Conservation (phyloP, 2,329 filamentous ascomycete species). For the Clarireedia homoeocarpa region DNA sequence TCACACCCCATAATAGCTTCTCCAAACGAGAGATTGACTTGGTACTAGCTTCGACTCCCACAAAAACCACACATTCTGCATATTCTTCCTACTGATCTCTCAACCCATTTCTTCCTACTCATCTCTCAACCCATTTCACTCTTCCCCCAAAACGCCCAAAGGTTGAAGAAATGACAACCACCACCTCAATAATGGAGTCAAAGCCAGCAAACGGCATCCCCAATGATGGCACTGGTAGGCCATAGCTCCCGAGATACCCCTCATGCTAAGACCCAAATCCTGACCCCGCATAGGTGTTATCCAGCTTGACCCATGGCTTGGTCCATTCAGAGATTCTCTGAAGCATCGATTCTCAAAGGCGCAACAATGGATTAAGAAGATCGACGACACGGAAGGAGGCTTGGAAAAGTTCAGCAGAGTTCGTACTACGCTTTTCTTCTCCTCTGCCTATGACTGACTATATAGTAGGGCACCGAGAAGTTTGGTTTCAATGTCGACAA, state of each 20-base stretch:
- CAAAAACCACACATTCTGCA: background rate
- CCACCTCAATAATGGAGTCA: slow-evolving; percentile 22
- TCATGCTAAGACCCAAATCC: slow-evolving; percentile 8
- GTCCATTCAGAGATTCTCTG: slow-evolving; percentile 73
- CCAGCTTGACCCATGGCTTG: slow-evolving; percentile 81
- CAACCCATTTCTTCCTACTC: too few species aligned
- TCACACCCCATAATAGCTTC: slow-evolving; percentile 4
- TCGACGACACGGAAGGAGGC: slow-evolving; percentile 79
- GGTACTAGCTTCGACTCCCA: slow-evolving; percentile 1
- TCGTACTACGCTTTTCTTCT: slow-evolving; percentile 23
- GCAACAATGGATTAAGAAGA: slow-evolving; percentile 77
- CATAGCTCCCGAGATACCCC: background rate
- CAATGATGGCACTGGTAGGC: slow-evolving; percentile 64
- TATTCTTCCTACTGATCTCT: background rate
- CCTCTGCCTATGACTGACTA: slow-evolving; percentile 10
- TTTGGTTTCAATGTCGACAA: slow-evolving; percentile 78
- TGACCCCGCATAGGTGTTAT: slow-evolving; percentile 59
- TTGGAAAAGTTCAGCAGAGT: slow-evolving; percentile 86
- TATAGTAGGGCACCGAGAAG: slow-evolving; percentile 66
- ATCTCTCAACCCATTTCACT: too few species aligned
- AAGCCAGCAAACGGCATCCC: slow-evolving; percentile 45
- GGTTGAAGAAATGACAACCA: slow-evolving; percentile 22
- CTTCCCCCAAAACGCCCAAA: background rate
- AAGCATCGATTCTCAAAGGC: slow-evolving; percentile 70
- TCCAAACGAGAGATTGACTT: background rate